Conservation (phyloP, 441 rosid species). For the Adansonia rubrostipa region DNA sequence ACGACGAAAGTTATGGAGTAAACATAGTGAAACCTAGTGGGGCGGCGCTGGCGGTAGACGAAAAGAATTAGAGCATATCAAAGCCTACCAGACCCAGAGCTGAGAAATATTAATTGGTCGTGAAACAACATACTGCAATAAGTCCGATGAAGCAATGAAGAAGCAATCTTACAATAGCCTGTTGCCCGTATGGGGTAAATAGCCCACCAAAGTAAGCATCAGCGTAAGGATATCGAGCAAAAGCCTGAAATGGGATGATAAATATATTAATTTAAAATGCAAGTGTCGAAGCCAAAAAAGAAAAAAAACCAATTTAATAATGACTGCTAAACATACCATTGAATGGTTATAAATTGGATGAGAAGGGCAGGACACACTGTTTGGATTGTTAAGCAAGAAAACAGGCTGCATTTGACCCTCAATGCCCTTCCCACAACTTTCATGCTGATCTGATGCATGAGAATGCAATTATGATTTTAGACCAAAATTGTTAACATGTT, state of each 20-base stretch:
- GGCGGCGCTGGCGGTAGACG: background rate
- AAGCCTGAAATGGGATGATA: too few relatives aligned
- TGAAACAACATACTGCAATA: background rate
- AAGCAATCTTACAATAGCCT: too few relatives aligned
- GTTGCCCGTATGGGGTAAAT: too few relatives aligned
- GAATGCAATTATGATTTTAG: background rate
- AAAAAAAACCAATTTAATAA: conserved; percentile 12
- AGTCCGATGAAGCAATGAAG: background rate
- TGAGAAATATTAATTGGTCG: background rate
- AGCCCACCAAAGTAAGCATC: too few relatives aligned
- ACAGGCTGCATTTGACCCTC: conserved; percentile 39
- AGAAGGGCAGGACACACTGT: conserved; percentile 45
- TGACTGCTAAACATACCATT: conserved; percentile 35
- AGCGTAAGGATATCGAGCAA: too few relatives aligned
- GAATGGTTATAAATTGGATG: conserved; percentile 47
- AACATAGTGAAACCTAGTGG: background rate
- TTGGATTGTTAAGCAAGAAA: conserved; percentile 44
- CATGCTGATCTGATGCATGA: conserved; percentile 48
- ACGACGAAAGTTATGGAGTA: background rate
- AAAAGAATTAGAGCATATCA: background rate
- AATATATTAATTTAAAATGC: too few relatives aligned
- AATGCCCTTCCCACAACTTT: conserved; percentile 35
- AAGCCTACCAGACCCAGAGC: background rate
- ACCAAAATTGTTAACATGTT: background rate
- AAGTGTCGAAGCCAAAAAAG: too few relatives aligned